Conservation (phyloP, 768 basidiomycete species). For the Dentipellis fragilis region DNA sequence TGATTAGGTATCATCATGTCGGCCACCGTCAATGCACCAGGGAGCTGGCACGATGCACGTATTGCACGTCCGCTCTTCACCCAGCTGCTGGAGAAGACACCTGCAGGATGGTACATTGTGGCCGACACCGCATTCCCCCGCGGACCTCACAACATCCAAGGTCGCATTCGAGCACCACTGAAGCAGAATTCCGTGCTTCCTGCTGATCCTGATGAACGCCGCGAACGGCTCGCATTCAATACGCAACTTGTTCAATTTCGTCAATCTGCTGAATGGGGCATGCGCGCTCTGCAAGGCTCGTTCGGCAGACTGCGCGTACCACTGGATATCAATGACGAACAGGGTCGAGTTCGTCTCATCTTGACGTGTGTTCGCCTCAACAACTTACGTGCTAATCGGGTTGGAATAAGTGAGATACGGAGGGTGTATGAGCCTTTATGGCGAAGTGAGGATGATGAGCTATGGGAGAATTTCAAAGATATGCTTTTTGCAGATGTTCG, state of each 20-base stretch:
- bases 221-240: conserved; percentile 1
- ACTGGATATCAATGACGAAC: conserved; percentile 23
- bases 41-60: neutral
- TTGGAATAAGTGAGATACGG: conserved; percentile 34
- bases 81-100: neutral
- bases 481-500: conserved; percentile 25
- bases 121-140: neutral
- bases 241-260: conserved; percentile 10
- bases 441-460: conserved; percentile 16
- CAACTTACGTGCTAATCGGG: conserved; percentile 25
- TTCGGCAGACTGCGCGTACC: conserved; percentile 28
- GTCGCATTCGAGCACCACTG: neutral
- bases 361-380: conserved; percentile 24
- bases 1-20: neutral
- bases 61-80: neutral
- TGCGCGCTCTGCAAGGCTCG: conserved; percentile 31
- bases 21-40: neutral
- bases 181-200: neutral
- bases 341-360: conserved; percentile 21
- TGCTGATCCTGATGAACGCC: conserved; percentile 7
- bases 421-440: conserved; percentile 32
- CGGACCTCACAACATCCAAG: neutral
- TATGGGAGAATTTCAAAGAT: conserved; percentile 28
- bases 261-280: conserved; percentile 47
- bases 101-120: neutral